phyloP scores from a whole-genome alignment of 345 rosid species.

The Citrus unshiu region DNA sequence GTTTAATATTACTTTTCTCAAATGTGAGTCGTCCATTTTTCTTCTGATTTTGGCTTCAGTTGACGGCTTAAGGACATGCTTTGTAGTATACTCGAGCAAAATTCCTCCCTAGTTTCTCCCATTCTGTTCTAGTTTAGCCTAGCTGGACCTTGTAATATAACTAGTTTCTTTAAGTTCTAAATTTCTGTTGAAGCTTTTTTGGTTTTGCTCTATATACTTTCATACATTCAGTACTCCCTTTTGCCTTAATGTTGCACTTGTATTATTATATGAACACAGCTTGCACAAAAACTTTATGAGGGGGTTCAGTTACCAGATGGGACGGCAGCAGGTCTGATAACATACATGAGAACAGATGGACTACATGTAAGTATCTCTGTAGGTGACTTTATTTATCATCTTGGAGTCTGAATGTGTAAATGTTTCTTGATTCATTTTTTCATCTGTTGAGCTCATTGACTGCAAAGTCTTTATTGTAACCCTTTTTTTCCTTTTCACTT shows the following conservation, averaged over 20 bases:
- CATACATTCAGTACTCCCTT: neutral
- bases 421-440: neutral
- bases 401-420: neutral
- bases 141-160: neutral
- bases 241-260: slow-evolving; percentile 13
- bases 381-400: neutral
- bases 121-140: neutral
- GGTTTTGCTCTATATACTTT: neutral
- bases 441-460: neutral
- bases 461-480: neutral
- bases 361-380: slow-evolving; percentile 68
- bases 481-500: neutral
- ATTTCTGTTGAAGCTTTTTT: neutral
- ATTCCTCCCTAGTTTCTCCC: neutral
- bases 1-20: neutral
- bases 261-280: slow-evolving; percentile 47
- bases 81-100: neutral
- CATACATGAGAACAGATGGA: slow-evolving; percentile 96
- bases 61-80: neutral
- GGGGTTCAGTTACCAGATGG: slow-evolving; percentile 76
- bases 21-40: slow-evolving; percentile 2
- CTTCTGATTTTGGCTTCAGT: neutral
- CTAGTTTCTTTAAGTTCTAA: neutral
- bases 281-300: slow-evolving; percentile 95
- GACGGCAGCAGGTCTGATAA: slow-evolving; percentile 79